Evolutionary conservation across 1,284 basidiomycete genomes (phyloP), one percentile per base, ranked within the genome.

Genomic region (Coniophora puteana): DNA sequence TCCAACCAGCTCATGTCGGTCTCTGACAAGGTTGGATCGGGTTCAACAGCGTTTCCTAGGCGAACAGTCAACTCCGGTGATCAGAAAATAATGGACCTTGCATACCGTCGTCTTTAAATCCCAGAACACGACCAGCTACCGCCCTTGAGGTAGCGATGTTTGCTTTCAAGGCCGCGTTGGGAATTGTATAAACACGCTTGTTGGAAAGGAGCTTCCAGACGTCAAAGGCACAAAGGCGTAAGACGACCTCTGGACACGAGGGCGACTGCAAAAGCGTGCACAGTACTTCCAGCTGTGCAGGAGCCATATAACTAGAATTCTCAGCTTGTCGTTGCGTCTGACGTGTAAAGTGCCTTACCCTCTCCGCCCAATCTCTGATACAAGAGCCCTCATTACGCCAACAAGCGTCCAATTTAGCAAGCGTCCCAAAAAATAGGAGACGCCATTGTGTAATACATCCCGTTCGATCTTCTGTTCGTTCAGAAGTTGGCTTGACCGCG

Each of bases 391-490:
- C 36, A 89, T 67, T 13, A 89, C 78, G 3, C 83, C 83, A 2
- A 81, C 78, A 5, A 89, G 71, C 0, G 87, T 89, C 88, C 87
- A 90, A 47, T 77, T 82, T 24, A 90, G 67, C 12, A 89, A 64
- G 0, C 80, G 76, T 3, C 79, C 78, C 12, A 76, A 70, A 53
- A 90, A 89, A 58, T 85, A 90, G 4, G 83, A 80, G 26, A 88
- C 70, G 1, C 87, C 87, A 47, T 83, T 88, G 53, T 74, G 74
- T 17, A 89, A 61, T 8, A 72, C 71, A 21, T 87, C 85, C 27
- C 61, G 69, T 43, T 85, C 82, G 45, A 87, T 75, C 51, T 78
- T 80, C 24, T 72, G 62, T 21, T 70, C 66, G 6, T 64, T 51
- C 31, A 67, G 66, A 11, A 68, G 61, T 26, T 60, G 56, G 30